Evolutionary conservation across 257 asterid genomes (phyloP).

Genomic region (Lycium ferocissimum): DNA sequence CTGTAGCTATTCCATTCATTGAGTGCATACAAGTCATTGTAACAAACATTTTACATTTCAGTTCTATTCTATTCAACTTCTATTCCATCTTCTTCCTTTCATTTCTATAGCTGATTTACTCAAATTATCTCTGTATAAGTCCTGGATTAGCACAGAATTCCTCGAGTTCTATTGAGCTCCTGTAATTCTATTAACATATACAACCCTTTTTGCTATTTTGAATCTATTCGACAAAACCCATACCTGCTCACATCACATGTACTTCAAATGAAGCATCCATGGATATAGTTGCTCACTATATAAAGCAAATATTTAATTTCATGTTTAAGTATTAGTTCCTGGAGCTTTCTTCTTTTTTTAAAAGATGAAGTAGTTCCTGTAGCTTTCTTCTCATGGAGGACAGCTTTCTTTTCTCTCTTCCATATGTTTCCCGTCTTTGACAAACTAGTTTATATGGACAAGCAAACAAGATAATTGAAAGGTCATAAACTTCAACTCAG

Average conservation of each 20-base stretch:
- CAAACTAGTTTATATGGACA: constrained; percentile 14
- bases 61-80: no score
- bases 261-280: constrained; percentile 21
- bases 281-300: neutral
- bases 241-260: neutral
- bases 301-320: neutral
- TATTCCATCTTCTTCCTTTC: no score
- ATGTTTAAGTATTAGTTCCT: neutral
- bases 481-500: constrained; percentile 4
- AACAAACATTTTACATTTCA: no score
- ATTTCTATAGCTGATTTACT: no score
- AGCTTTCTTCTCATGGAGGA: neutral
- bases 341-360: neutral
- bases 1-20: no score
- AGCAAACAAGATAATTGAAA: constrained; percentile 20
- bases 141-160: no score
- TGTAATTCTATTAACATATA: neutral
- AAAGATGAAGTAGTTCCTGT: neutral
- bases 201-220: neutral
- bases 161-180: no score
- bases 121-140: no score
- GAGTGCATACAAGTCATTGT: no score
- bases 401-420: constrained; percentile 7
- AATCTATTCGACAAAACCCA: neutral
- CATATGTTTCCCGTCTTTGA: constrained; percentile 6